Evolutionary conservation across 805 yeast genomes (phyloP).

Genomic region (Kregervanrija fluxuum): DNA sequence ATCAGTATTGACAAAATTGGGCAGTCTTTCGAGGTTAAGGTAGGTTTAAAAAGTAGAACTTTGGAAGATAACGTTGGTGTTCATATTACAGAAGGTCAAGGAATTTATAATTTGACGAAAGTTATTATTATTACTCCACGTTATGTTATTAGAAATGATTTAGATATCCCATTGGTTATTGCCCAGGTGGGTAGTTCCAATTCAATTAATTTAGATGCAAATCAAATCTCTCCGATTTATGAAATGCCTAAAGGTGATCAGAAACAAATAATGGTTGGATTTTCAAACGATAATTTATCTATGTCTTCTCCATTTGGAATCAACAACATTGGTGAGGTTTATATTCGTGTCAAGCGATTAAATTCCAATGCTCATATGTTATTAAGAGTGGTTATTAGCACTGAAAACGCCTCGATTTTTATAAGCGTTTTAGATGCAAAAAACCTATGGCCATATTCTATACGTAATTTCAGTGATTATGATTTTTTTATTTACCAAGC

Average conservation of each 20-base stretch:
- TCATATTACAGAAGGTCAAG: slow-evolving; percentile 73
- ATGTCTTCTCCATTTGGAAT: slow-evolving; percentile 90
- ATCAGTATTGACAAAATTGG: slow-evolving; percentile 89
- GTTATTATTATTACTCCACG: slow-evolving; percentile 79
- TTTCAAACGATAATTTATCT: slow-evolving; percentile 45
- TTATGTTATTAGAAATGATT: slow-evolving; percentile 61
- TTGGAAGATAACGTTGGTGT: slow-evolving; percentile 72
- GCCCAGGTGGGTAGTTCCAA: slow-evolving; percentile 63
- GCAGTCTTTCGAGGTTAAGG: slow-evolving; percentile 50
- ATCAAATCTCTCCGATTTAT: slow-evolving; percentile 51
- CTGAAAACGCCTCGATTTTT: slow-evolving; percentile 80
- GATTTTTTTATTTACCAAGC: slow-evolving; percentile 84
- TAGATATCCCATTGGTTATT: slow-evolving; percentile 49
- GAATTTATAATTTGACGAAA: slow-evolving; percentile 70
- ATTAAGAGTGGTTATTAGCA: slow-evolving; percentile 60
- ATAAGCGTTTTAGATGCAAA: slow-evolving; percentile 67
- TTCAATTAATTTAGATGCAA: slow-evolving; percentile 38
- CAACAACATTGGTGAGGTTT: slow-evolving; percentile 77
- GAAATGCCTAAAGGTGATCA: slow-evolving; percentile 48
- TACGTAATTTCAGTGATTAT: slow-evolving; percentile 81
- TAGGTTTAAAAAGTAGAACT: slow-evolving; percentile 41
- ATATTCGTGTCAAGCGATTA: slow-evolving; percentile 59
- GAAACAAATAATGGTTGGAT: slow-evolving; percentile 57
- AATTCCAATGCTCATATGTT: slow-evolving; percentile 58
- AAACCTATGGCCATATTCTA: slow-evolving; percentile 85